Percentiles rank a stretch among this genome's conserved stretches.
These are phyloP conservation scores for Calonectria honghensis DNA, from an alignment of 2,329 filamentous ascomycete species.

Conservation along the genomic window DNA sequence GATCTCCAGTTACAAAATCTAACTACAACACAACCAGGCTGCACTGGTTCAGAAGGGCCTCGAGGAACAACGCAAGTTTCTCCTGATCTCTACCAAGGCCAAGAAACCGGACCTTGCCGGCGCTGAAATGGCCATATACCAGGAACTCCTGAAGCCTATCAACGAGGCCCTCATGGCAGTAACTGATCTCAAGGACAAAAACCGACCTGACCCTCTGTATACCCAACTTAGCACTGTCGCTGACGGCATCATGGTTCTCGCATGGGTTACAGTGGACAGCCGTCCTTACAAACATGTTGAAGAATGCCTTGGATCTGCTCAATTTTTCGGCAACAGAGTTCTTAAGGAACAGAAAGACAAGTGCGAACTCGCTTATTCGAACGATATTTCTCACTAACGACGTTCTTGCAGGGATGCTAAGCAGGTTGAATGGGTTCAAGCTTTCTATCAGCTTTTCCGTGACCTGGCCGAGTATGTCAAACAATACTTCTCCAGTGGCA, in stretches of 20 bases:
- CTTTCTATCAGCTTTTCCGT: conserved; percentile 94
- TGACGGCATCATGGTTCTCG: conserved; percentile 91
- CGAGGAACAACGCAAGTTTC: conserved; percentile 88
- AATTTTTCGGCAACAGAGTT: conserved; percentile 96
- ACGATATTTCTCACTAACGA: conserved; percentile 29
- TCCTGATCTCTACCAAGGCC: conserved; percentile 91
- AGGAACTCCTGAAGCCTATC: conserved; percentile 89
- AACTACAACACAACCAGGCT: conserved; percentile 61
- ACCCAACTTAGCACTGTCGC: conserved; percentile 91
- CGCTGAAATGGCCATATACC: conserved; percentile 77
- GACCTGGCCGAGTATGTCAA: conserved; percentile 89
- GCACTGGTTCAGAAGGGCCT: conserved; percentile 79
- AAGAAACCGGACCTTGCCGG: conserved; percentile 87
- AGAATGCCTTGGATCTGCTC: conserved; percentile 87
- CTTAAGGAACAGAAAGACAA: conserved; percentile 91
- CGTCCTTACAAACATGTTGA: conserved; percentile 91
- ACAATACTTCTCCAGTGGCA: conserved; percentile 85
- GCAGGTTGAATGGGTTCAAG: conserved; percentile 91
- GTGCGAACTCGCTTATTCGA: conserved; percentile 54
- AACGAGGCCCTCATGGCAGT: conserved; percentile 88
- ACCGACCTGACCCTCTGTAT: conserved; percentile 84
- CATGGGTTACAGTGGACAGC: conserved; percentile 90
- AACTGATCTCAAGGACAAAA: conserved; percentile 86
- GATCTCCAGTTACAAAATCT: background rate
- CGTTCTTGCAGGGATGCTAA: conserved; percentile 77